These are phyloP conservation scores for Trifolium repens DNA, from an alignment of 306 rosid species.

Conservation along the genomic window DNA sequence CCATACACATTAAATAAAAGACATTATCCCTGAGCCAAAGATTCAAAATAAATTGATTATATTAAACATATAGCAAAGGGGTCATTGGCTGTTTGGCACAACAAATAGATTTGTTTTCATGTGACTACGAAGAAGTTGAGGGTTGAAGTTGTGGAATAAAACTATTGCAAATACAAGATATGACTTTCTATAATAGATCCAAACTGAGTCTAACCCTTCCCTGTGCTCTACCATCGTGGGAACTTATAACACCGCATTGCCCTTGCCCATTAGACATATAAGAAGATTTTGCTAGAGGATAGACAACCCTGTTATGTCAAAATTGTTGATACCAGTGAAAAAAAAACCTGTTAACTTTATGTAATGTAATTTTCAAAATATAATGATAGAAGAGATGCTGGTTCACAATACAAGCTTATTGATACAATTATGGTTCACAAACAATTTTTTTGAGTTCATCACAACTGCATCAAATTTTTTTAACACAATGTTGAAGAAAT, in stretches of 20 bases:
- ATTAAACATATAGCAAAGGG: constrained; percentile 20
- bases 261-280: constrained; percentile 17
- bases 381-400: constrained; percentile 6
- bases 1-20: background rate
- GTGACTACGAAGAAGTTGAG: background rate
- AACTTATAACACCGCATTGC: background rate
- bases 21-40: constrained; percentile 25
- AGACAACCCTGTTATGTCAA: background rate
- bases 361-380: constrained; percentile 15
- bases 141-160: background rate
- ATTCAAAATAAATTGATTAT: background rate
- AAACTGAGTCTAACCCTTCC: background rate
- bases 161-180: background rate
- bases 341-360: constrained; percentile 16
- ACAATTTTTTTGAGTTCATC: constrained; percentile 21
- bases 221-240: background rate
- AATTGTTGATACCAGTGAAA: background rate
- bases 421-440: background rate
- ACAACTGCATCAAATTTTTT: background rate
- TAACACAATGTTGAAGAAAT: background rate
- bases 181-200: background rate
- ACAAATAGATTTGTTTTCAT: background rate
- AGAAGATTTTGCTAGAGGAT: background rate
- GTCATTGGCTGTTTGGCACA: background rate
- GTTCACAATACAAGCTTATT: constrained; percentile 8